Base-by-base conservation (phyloP, 441 rosid species). In the Gossypium gossypioides region DNA sequence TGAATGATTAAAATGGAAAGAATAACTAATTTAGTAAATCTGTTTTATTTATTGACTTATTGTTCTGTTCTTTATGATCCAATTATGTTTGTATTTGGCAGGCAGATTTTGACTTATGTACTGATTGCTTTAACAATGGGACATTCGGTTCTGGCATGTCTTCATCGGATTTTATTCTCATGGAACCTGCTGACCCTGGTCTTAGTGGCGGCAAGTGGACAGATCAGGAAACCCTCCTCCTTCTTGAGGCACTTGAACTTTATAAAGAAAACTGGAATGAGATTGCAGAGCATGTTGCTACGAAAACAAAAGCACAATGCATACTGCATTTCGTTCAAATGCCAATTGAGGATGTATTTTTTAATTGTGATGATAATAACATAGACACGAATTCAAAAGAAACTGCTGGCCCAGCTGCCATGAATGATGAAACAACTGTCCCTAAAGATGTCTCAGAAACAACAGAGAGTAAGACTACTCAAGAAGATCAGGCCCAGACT, bases 271-370 rank as follows among this genome's bases (percentile, higher is more conserved):
- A 92, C 79, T 95, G 96, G 96, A 91, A 82, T 77, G 98, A 92
- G 84, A 95, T 95, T 80, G 99, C 98, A 48, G 99, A 95, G 83
- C 99, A 95, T 85, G 99, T 95, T 81, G 99, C 98, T 69, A 92
- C 99, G 6, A 92, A 95, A 81, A 88, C 98, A n/a, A 92, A 88
- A 84, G 92, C 93, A 82, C 97, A 95, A 74, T 95, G 99, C 79
- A 95, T 95, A 77, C 84, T 95, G 82, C 98, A 92, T 80, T 95
- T 95, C 77, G 85, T 92, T 75, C 97, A 92, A 81, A 92, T 95
- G 98, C 99, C 99, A 55, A 91, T 92, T 72, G 97, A 88, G 82
- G 99, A 92, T 86, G 78, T 78, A 13, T 92, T 95, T 85, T 79
- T 86, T 75, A 86, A 92, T 67, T 68, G 71, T 68, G 81, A 73